Conservation (phyloP, 345 rosid genomes). For the Clausena lansium region DNA sequence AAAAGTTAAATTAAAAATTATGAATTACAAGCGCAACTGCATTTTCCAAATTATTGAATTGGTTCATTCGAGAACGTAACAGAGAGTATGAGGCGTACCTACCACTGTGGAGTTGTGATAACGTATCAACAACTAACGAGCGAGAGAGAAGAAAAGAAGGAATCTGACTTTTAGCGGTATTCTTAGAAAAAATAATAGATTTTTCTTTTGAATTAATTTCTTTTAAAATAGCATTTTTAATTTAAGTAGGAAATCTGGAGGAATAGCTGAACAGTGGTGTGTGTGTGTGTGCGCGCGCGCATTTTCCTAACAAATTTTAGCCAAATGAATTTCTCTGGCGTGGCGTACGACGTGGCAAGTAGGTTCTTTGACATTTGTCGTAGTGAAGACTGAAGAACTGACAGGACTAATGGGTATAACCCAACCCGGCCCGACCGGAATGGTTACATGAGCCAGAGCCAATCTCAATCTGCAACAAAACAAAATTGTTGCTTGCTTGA, state of each 20-base stretch:
- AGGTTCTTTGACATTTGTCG: no score
- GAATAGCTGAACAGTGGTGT: not conserved
- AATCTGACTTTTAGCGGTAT: not conserved
- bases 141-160: not conserved
- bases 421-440: not conserved
- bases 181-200: not conserved
- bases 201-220: no score
- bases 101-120: no score
- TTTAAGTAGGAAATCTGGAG: not conserved
- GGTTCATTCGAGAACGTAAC: not conserved
- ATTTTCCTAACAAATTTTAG: not conserved
- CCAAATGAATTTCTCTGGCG: not conserved
- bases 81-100: not conserved
- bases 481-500: not conserved
- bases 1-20: not conserved
- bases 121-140: not conserved
- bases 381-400: no score
- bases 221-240: not conserved
- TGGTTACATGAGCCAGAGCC: no score
- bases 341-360: constrained; percentile 3
- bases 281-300: no score
- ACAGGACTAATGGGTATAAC: no score
- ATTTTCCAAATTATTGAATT: not conserved
- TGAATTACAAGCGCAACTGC: not conserved
- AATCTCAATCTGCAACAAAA: no score